Percentiles rank a stretch among this genome's conserved stretches.
These are phyloP conservation scores for Paecilomyces sp. DNA, from an alignment of 2,329 filamentous ascomycete species.

Conservation along the genomic window DNA sequence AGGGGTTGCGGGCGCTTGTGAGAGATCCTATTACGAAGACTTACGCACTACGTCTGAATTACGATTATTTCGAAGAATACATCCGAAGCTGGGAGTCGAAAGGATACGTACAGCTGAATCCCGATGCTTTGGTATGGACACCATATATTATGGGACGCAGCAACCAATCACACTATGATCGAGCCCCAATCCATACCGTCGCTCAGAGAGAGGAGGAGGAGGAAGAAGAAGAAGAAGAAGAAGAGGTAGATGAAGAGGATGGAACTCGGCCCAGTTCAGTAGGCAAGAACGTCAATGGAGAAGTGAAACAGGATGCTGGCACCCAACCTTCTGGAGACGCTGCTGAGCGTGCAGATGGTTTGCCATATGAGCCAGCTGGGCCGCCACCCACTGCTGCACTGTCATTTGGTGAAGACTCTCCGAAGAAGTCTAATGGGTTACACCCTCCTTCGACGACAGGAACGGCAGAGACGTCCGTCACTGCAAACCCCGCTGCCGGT, in stretches of 20 bases:
- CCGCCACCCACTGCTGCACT: constrained; percentile 28
- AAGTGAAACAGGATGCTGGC: constrained; percentile 1
- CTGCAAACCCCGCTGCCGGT: constrained; percentile 22
- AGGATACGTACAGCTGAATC: constrained; percentile 76
- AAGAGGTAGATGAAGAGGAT: constrained; percentile 13
- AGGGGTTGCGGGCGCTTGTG: constrained; percentile 81
- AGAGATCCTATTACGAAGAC: constrained; percentile 80
- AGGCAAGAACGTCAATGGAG: constrained; percentile 8
- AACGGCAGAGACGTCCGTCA: constrained; percentile 7
- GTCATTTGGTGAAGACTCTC: constrained; percentile 9
- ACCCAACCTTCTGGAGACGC: constrained; percentile 5
- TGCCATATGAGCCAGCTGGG: constrained; percentile 21
- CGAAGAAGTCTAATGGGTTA: constrained; percentile 18
- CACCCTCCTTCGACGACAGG: constrained; percentile 10
- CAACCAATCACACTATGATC: constrained; percentile 74
- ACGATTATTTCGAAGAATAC: constrained; percentile 78
- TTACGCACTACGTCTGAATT: constrained; percentile 84
- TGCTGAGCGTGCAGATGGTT: constrained; percentile 4
- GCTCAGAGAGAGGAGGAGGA: constrained; percentile 74
- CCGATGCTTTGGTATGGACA: constrained; percentile 80
- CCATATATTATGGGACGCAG: constrained; percentile 93
- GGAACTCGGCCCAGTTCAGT: constrained; percentile 4
- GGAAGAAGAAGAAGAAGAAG: constrained; percentile 20
- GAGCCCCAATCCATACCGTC: constrained; percentile 76
- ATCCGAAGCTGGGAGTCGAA: constrained; percentile 85